Conservation (phyloP, 495 filamentous ascomycete species). For the Parathielavia appendiculata region DNA sequence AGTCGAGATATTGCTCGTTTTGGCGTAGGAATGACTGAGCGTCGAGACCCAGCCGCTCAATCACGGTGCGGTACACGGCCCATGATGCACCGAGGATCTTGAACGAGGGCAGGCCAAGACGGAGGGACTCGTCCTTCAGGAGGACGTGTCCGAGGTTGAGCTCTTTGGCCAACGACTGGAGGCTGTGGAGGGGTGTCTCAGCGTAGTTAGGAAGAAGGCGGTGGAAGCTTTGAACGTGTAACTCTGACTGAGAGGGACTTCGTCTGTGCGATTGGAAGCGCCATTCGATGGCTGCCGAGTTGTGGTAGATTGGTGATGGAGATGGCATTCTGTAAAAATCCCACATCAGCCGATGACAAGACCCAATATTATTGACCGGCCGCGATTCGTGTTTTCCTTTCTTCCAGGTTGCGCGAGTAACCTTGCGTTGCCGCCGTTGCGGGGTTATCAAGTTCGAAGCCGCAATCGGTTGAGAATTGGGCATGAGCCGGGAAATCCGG, state of each 20-base stretch:
- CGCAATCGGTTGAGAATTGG: too few relatives aligned
- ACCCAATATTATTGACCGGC: not conserved
- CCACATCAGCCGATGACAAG: too few relatives aligned
- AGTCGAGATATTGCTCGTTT: too few relatives aligned
- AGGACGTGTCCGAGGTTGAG: conserved; percentile 51
- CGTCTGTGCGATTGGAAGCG: conserved; percentile 2
- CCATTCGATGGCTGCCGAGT: conserved; percentile 1
- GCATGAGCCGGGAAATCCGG: too few relatives aligned
- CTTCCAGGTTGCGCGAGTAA: too few relatives aligned
- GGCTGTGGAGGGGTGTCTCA: conserved; percentile 45
- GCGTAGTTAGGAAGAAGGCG: conserved; percentile 46
- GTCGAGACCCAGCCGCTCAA: conserved; percentile 37
- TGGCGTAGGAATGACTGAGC: conserved; percentile 1
- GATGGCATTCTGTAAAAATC: too few relatives aligned
- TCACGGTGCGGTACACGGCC: conserved; percentile 56
- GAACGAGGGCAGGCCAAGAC: conserved; percentile 64
- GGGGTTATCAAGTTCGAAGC: too few relatives aligned
- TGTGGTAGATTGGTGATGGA: not conserved
- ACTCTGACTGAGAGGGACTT: too few relatives aligned
- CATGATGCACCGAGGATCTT: conserved; percentile 77
- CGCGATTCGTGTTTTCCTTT: too few relatives aligned
- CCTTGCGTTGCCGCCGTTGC: too few relatives aligned
- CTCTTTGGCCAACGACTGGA: conserved; percentile 51
- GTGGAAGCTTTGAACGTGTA: conserved; percentile 44
- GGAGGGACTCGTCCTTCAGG: conserved; percentile 55